Evolutionary conservation across 208 protist genomes (phyloP).

Genomic region (Wallacemonas collosoma): DNA sequence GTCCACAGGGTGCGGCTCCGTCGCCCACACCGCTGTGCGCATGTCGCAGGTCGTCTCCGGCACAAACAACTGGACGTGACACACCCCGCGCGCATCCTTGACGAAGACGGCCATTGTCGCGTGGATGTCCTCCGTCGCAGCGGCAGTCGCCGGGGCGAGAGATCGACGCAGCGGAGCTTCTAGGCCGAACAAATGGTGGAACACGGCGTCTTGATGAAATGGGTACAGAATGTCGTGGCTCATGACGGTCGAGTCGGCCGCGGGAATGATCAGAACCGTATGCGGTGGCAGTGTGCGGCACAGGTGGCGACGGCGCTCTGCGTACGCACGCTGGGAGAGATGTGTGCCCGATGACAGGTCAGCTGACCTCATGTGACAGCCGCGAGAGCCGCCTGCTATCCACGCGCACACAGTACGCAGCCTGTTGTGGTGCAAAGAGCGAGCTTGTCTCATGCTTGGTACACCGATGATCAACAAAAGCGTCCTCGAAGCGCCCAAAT

Average conservation of each 20-base stretch:
- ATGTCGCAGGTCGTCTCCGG: conserved; percentile 27
- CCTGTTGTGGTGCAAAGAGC: too few species aligned
- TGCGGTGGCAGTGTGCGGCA: conserved; percentile 33
- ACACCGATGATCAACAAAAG: too few species aligned
- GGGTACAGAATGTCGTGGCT: conserved; percentile 44
- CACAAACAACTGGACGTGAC: conserved; percentile 33
- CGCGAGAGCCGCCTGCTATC: too few species aligned
- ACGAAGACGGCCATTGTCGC: conserved; percentile 42
- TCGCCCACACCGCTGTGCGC: conserved; percentile 30
- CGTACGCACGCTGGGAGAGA: conserved; percentile 24
- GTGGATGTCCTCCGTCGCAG: conserved; percentile 19
- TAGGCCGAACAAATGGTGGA: conserved; percentile 60
- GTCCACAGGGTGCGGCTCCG: conserved; percentile 10
- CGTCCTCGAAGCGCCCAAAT: too few species aligned
- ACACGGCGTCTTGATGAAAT: conserved; percentile 45
- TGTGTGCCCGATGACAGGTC: neutral
- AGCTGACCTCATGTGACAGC: too few species aligned
- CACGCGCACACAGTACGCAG: too few species aligned
- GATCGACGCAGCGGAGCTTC: conserved; percentile 27
- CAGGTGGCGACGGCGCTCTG: conserved; percentile 36
- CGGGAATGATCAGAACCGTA: conserved; percentile 44
- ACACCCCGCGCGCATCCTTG: conserved; percentile 9
- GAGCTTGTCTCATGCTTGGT: too few species aligned
- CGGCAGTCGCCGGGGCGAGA: conserved; percentile 22
- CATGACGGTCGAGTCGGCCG: conserved; percentile 28